phyloP scores from a whole-genome alignment of 768 basidiomycete species.

The Fibroporia radiculosa region DNA sequence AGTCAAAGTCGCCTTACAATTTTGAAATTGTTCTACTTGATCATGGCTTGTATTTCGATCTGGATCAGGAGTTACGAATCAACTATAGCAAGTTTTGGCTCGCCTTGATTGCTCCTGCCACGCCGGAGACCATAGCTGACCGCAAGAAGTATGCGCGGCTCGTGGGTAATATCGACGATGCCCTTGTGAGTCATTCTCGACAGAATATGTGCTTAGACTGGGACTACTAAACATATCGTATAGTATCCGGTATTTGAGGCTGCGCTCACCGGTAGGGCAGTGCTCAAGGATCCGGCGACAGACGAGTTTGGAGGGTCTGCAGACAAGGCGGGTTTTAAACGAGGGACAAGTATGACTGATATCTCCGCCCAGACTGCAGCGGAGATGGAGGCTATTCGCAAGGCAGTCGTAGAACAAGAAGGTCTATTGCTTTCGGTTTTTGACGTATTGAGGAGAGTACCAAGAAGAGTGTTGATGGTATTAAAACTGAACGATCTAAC shows the following conservation, averaged over 20 bases:
- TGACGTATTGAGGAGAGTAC: slow-evolving; percentile 79
- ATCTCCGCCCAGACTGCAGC: slow-evolving; percentile 62
- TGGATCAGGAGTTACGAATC: slow-evolving; percentile 70
- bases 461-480: slow-evolving; percentile 77
- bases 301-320: slow-evolving; percentile 29
- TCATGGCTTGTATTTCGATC: slow-evolving; percentile 90
- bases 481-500: slow-evolving; percentile 84
- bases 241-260: slow-evolving; percentile 94
- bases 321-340: slow-evolving; percentile 32
- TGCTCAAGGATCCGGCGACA: slow-evolving; percentile 56
- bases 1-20: slow-evolving; percentile 77
- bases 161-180: slow-evolving; percentile 86
- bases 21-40: slow-evolving; percentile 95
- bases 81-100: slow-evolving; percentile 90
- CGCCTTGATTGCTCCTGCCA: slow-evolving; percentile 69
- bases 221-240: no score
- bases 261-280: slow-evolving; percentile 84
- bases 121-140: slow-evolving; percentile 53
- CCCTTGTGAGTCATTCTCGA: slow-evolving; percentile 47
- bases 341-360: slow-evolving; percentile 75
- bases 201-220: background rate
- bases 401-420: slow-evolving; percentile 75
- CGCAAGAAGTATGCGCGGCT: slow-evolving; percentile 82
- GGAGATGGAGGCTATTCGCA: slow-evolving; percentile 76
- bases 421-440: slow-evolving; percentile 82